Percentiles rank a stretch among this genome's conserved stretches.
phyloP scores from a whole-genome alignment of 2,329 filamentous ascomycete species.

The Colletotrichum paranaense region DNA sequence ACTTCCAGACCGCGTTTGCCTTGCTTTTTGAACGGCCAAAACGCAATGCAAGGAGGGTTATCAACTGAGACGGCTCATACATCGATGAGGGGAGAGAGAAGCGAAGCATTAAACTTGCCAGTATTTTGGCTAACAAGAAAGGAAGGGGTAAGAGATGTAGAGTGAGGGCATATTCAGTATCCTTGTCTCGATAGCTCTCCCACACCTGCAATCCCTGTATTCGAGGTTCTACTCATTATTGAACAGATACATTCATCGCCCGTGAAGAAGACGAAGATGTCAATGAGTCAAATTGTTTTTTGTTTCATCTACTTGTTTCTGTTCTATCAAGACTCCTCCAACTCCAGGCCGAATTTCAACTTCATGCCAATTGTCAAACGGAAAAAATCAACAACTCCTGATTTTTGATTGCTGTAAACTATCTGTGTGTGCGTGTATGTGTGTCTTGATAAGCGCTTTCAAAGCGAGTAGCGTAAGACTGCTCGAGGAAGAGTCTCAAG shows the following conservation, averaged over 20 bases:
- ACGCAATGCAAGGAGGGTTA: too few species aligned
- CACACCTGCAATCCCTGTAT: background rate
- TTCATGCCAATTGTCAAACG: background rate
- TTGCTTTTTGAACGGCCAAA: background rate
- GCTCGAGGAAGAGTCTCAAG: background rate
- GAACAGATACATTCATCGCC: too few species aligned
- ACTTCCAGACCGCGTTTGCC: too few species aligned
- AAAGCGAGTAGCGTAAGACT: background rate
- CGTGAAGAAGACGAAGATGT: background rate
- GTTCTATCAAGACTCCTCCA: background rate
- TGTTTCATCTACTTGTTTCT: background rate
- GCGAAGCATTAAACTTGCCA: too few species aligned
- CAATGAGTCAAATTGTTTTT: background rate
- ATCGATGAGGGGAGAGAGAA: too few species aligned
- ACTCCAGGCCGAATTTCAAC: background rate
- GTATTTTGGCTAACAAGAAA: too few species aligned
- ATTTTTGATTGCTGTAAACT: background rate
- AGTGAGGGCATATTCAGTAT: too few species aligned
- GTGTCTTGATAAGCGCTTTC: slow-evolving; percentile 18
- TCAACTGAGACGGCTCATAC: too few species aligned
- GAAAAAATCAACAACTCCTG: too few species aligned
- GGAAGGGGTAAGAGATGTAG: too few species aligned
- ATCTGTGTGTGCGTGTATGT: background rate
- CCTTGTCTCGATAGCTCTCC: too few species aligned
- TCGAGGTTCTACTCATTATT: too few species aligned